A percentile compares a stretch with the other conserved stretches of the same genome.
Evolutionary conservation across 2,329 filamentous ascomycete genomes (phyloP).

Genomic region (Aspergillus bombycis): DNA sequence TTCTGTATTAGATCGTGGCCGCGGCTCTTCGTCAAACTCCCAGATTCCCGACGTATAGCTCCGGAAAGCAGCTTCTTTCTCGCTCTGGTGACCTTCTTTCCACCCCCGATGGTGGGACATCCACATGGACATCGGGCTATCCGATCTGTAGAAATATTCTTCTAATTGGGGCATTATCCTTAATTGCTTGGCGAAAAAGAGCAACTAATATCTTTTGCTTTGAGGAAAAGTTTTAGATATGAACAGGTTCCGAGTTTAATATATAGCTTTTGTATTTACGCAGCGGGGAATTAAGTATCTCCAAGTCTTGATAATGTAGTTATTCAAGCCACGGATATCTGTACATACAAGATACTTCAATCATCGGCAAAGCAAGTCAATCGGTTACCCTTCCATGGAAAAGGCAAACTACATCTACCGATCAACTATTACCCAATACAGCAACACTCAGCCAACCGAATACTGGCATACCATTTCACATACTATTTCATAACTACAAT

Average conservation of each 20-base stretch:
- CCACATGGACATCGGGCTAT: neutral
- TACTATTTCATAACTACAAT: neutral
- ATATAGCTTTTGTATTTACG: neutral
- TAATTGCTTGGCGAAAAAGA: neutral
- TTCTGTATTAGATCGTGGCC: neutral
- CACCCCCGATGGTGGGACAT: neutral
- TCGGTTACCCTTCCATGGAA: neutral
- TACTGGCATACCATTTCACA: neutral
- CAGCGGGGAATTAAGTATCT: neutral
- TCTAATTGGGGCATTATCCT: neutral
- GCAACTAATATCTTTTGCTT: too few species aligned
- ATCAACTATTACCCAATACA: neutral
- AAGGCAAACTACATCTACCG: neutral
- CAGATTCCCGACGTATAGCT: neutral
- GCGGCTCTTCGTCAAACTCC: neutral
- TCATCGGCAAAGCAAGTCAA: neutral
- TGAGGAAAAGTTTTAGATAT: neutral
- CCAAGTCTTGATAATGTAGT: neutral
- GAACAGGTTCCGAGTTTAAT: neutral
- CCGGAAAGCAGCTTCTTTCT: neutral
- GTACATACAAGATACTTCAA: neutral
- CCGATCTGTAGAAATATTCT: neutral
- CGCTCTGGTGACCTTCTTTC: neutral
- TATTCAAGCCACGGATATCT: neutral
- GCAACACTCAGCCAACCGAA: neutral